Evolutionary conservation across 2,329 filamentous ascomycete genomes (phyloP).

Genomic region (Botryotinia calthae): DNA sequence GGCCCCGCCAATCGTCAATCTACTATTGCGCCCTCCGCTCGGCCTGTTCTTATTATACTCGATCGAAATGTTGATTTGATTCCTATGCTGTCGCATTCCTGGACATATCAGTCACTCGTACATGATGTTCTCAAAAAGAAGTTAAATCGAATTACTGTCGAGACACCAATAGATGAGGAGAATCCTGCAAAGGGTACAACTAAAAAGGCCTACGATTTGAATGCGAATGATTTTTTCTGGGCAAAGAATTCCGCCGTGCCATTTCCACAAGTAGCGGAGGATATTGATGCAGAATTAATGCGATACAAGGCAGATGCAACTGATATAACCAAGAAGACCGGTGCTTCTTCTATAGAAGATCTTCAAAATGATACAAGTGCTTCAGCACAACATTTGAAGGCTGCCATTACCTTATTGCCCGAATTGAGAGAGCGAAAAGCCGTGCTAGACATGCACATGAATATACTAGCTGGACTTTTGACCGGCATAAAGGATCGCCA

Average conservation of each 20-base stretch:
- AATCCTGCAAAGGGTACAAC: conserved; percentile 71
- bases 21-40: conserved; percentile 62
- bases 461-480: conserved; percentile 76
- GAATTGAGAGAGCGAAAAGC: conserved; percentile 90
- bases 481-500: conserved; percentile 90
- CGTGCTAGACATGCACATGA: conserved; percentile 98
- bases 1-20: conserved; percentile 53
- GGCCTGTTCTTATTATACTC: conserved; percentile 88
- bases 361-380: conserved; percentile 84
- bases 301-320: conserved; percentile 94
- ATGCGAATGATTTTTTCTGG: conserved; percentile 94
- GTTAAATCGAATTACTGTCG: conserved; percentile 91
- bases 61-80: conserved; percentile 95
- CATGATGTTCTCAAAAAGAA: conserved; percentile 75
- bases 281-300: conserved; percentile 89
- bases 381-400: conserved; percentile 91
- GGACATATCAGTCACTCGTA: conserved; percentile 83
- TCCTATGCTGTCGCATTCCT: conserved; percentile 97
- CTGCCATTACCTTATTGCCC: conserved; percentile 87
- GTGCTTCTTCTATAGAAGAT: conserved; percentile 88
- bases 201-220: conserved; percentile 89
- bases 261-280: conserved; percentile 93
- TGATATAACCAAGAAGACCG: conserved; percentile 92
- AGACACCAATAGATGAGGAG: conserved; percentile 74
- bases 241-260: conserved; percentile 84